phyloP scores from a whole-genome alignment of 371 early-diverging fungal species.

The Mortierella sp. region DNA sequence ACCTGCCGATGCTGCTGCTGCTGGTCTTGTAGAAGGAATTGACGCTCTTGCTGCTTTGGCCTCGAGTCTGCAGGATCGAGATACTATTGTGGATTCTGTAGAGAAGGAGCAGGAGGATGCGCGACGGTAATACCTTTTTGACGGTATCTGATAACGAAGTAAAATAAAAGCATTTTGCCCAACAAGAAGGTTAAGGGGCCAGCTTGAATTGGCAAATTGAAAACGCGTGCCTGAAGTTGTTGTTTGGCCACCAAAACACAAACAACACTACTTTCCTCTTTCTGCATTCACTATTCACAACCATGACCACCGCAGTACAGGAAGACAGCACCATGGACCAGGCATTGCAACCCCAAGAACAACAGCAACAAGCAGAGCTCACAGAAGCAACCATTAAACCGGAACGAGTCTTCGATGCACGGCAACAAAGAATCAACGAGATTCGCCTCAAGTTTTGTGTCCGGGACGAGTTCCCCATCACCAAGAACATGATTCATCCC shows the following conservation, averaged over 20 bases:
- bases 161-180: no score
- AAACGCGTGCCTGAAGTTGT: slow-evolving; percentile 1
- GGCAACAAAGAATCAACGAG: slow-evolving; percentile 83
- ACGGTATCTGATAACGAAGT: not conserved
- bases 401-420: slow-evolving; percentile 48
- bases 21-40: not conserved
- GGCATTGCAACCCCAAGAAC: slow-evolving; percentile 4
- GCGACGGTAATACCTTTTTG: no score
- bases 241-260: slow-evolving; percentile 3
- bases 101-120: not conserved
- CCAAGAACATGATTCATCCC: slow-evolving; percentile 82
- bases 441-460: slow-evolving; percentile 88
- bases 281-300: not conserved
- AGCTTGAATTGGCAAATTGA: not conserved
- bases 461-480: slow-evolving; percentile 85
- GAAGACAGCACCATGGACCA: slow-evolving; percentile 23
- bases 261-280: not conserved
- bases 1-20: not conserved
- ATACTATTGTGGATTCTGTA: not conserved
- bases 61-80: not conserved
- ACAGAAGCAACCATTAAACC: slow-evolving; percentile 16
- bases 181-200: not conserved
- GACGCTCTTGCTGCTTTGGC: not conserved
- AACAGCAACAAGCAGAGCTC: slow-evolving; percentile 12
- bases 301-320: slow-evolving; percentile 20